Evolutionary conservation across 495 filamentous ascomycete species (phyloP), one percentile per base, ranked within the genome.

Genomic region (Chaetomium fimeti): DNA sequence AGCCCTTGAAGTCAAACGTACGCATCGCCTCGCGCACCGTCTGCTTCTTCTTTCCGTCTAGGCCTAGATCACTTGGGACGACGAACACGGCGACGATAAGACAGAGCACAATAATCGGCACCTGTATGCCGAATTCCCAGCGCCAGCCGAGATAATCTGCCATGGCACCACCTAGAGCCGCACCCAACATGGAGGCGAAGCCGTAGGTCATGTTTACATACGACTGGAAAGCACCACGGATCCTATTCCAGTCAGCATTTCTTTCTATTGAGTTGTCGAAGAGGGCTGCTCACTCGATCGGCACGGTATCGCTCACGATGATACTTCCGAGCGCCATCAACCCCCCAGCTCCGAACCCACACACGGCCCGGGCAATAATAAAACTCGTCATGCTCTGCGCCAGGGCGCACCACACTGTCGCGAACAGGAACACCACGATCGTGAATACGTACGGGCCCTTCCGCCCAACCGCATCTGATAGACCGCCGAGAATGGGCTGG

Each of bases 101-200:
- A 51, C 86, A 84, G n/a, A 87, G 60, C 11, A 86, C 70, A 32
- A 91, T 78, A 18, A 84, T 78, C 0, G 88, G 85, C 3, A 92
- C 79, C 68, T 94, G 91, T 38, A 92, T 68, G 12, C 77, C 80
- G 69, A 82, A 84, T 47, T 89, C 88, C 80, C 85, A 87, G 43
- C 90, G 79, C 89, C 89, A 92, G 28, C 89, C 89, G 42, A 93
- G 79, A 24, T 74, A 75, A 68, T 94, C 90, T 16, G 88, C 89
- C 57, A 94, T 83, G 60, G 83, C 79, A 1, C 91, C 91, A 25
- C 91, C 91, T 57, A 91, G 79, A 0, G 86, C 89, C 8, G 89
- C 86, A 0, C 91, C 91, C 11, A 86, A 65, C 36, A 86, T 85
- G n/a, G 84, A 81, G 9, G 77, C 81, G 2, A 82, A 65, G 0